A percentile compares a stretch with the other conserved stretches of the same genome.
Evolutionary conservation across 2,329 filamentous ascomycete genomes (phyloP).

Genomic region (Trichoderma sp.): DNA sequence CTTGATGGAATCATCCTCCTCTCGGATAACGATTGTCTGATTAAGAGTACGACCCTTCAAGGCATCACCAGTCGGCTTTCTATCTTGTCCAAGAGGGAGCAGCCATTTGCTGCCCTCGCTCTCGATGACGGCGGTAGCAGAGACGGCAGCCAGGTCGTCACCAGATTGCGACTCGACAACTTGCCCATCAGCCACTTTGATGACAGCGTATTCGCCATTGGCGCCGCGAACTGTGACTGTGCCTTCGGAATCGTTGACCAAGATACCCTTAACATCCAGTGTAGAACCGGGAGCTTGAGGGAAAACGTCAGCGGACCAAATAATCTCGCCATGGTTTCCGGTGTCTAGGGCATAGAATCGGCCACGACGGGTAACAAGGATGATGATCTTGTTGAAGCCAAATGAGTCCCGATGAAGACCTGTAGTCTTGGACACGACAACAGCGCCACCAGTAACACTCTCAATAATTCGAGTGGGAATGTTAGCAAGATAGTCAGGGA

Average conservation of each 20-base stretch:
- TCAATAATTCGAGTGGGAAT: slow-evolving; percentile 67
- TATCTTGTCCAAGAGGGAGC: slow-evolving; percentile 50
- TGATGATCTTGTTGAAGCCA: slow-evolving; percentile 80
- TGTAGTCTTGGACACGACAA: slow-evolving; percentile 37
- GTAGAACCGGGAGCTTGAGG: slow-evolving; percentile 52
- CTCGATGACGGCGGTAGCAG: slow-evolving; percentile 51
- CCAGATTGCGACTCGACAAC: slow-evolving; percentile 40
- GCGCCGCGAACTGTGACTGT: slow-evolving; percentile 57
- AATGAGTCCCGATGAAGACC: slow-evolving; percentile 69
- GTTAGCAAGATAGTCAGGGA: slow-evolving; percentile 69
- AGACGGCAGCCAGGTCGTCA: slow-evolving; percentile 22
- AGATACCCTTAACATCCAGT: slow-evolving; percentile 65
- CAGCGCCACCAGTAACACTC: slow-evolving; percentile 58
- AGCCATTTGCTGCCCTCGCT: slow-evolving; percentile 52
- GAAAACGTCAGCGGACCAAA: slow-evolving; percentile 70
- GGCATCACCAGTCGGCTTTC: slow-evolving; percentile 45
- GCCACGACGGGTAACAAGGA: slow-evolving; percentile 76
- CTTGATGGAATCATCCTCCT: slow-evolving; percentile 47
- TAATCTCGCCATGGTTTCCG: slow-evolving; percentile 66
- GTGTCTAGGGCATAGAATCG: slow-evolving; percentile 77
- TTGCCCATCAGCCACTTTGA: slow-evolving; percentile 53
- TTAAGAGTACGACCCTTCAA: slow-evolving; percentile 46
- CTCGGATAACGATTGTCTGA: slow-evolving; percentile 53
- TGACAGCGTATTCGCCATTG: slow-evolving; percentile 59
- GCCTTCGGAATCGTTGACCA: slow-evolving; percentile 55